Base-by-base conservation (phyloP, 768 basidiomycete species). In the Boletus tylopilopsis region DNA sequence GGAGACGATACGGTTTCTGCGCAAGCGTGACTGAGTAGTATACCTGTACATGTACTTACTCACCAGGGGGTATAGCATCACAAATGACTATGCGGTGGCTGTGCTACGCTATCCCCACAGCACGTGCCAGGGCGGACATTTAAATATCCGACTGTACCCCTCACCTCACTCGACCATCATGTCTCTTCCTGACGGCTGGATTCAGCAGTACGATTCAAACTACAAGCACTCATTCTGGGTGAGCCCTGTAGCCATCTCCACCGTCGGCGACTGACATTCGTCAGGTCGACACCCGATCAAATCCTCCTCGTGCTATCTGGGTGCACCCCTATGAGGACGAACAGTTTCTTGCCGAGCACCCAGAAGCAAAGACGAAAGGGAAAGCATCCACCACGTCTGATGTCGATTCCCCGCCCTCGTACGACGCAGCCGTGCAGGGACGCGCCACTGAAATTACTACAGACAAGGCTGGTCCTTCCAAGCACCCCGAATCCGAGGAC, bases 251-350 rank as follows among this genome's bases (percentile, higher is more conserved):
- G n/a, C 30, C 18, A 5, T 25, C 24, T 18, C 7, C 29, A 27
- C 27, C 7, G 16, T 15, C 3, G 18, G n/a, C 11, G 9, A 6
- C 36, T 35, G 38, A 30, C 16, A 18, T 15, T 19, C 10, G 12
- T 38, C 40, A 85, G 82, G 81, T 87, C 16, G 83, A 89, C 52
- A 87, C 84, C 0, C 71, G 67, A 49, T 77, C 80, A 1, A 70
- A 64, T 8, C 86, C 87, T 8, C 79, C 84, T 1, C 77, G 86
- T 0, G 74, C 80, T 0, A 87, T 81, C 57, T 90, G 86, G 87
- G 73, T 74, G 1, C 85, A 90, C 59, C 86, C 87, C 2, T 79
- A 79, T 50, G 82, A 87, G 48, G 85, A 87, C 61, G 78, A 82
- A 39, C 72, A 79, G 44, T 87, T 76, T 64, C 71, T 85, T n/a